These are phyloP conservation scores for Cytospora paraplurivora DNA, from an alignment of 2,329 filamentous ascomycete species.

Conservation along the genomic window DNA sequence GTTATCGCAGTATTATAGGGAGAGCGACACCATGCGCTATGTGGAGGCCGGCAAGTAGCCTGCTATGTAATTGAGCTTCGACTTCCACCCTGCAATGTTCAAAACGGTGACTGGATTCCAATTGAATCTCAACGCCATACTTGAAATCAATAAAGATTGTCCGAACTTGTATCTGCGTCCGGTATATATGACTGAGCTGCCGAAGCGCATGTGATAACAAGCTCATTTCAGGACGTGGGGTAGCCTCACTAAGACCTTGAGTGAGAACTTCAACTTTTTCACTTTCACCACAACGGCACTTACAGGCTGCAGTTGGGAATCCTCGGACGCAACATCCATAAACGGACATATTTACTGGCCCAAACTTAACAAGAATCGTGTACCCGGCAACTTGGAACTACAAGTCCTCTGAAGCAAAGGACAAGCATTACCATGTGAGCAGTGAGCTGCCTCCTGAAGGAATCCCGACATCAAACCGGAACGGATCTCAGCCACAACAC, in stretches of 20 bases:
- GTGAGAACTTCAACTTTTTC: not conserved
- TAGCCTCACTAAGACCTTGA: not conserved
- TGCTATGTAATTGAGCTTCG: too few species aligned
- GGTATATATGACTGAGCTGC: not conserved
- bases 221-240: not conserved
- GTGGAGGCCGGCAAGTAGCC: too few species aligned
- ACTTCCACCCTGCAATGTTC: too few species aligned
- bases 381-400: too few species aligned
- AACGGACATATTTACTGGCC: too few species aligned
- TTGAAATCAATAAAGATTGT: not conserved
- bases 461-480: not conserved
- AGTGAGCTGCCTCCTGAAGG: conserved; percentile 2
- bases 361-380: too few species aligned
- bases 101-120: too few species aligned
- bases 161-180: not conserved
- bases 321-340: not conserved
- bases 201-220: not conserved
- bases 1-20: too few species aligned
- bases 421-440: too few species aligned
- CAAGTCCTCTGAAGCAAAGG: too few species aligned
- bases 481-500: not conserved
- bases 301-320: not conserved
- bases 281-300: not conserved
- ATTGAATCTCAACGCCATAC: too few species aligned
- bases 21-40: too few species aligned